Evolutionary conservation across 352 stramenopile genomes (phyloP), one percentile per base, ranked within the genome.

Genomic region (Elongisporangium undulatum): DNA sequence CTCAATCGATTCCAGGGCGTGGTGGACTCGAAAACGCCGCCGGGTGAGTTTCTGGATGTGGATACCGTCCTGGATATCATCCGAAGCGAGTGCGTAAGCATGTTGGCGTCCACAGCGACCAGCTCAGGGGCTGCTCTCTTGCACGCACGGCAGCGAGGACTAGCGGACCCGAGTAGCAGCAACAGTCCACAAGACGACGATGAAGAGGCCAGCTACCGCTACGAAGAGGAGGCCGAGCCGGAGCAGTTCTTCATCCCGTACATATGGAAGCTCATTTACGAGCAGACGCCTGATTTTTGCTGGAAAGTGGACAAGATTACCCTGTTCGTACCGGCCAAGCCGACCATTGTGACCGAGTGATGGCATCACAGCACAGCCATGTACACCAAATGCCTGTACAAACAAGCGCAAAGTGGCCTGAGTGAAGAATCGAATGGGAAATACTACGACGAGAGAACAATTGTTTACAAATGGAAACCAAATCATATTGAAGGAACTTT

Each of bases 241-340:
- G 82, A 90, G 59, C 75, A 87, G 50, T 94, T 91, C 63, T 94
- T 94, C 63, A 64, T 89, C 53, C 80, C 77, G 53, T 87, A 88
- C 66, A 78, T 94, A 55, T 91, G 85, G 85, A 83, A 79, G 54
- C 67, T 88, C 39, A 74, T 92, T 13, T 83, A 78, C 48, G 78
- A 90, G 56, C 73, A 88, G 58, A 91, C 84, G 22, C 75, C 80
- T 5, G 84, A 94, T 20, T 89, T 91, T 49, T 83, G 76, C 64
- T 94, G 84, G 84, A 89, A 86, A 53, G 66, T 72, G 6, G 80
- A 90, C 54, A 92, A 92, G 67, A 89, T 90, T 67, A 92, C 82
- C 51, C 80, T 92, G 45, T 92, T 92, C 24, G 58, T 75, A 26
- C 69, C 76, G 7, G 54, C 56, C n/a, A 60, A 62, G 13, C 49